Conservation (phyloP, 257 asterid genomes). For the Mentha longifolia region DNA sequence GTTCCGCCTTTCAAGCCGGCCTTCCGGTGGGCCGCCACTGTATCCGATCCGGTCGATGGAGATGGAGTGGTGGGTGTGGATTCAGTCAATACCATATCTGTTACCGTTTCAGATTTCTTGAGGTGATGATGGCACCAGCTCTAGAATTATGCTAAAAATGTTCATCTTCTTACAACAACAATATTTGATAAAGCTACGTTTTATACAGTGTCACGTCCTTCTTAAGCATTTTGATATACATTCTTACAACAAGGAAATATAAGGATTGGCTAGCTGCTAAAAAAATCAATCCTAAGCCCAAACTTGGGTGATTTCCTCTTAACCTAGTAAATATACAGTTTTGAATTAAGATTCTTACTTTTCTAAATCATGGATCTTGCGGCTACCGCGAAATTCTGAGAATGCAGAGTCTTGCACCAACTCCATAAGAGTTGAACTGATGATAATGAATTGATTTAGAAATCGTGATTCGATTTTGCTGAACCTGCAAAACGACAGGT, state of each 20-base stretch:
- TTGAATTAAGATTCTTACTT: neutral
- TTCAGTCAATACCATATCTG: too few species aligned
- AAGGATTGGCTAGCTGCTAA: constrained; percentile 19
- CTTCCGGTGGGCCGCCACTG: too few species aligned
- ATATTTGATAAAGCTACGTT: too few species aligned
- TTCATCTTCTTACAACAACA: too few species aligned
- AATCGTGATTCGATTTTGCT: neutral
- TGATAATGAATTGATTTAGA: neutral
- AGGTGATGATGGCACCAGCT: too few species aligned
- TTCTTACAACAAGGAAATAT: neutral
- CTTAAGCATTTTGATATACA: too few species aligned
- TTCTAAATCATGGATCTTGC: neutral
- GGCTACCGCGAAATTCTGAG: neutral
- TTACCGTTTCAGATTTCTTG: too few species aligned
- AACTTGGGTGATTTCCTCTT: neutral
- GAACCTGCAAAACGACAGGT: neutral
- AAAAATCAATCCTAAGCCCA: constrained; percentile 31
- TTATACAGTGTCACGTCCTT: too few species aligned
- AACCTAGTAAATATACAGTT: constrained; percentile 17
- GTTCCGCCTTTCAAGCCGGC: too few species aligned
- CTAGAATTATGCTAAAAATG: too few species aligned
- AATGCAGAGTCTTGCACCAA: neutral
- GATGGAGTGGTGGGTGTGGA: too few species aligned
- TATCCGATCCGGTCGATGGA: too few species aligned
- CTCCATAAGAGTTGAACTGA: neutral